Percentiles rank a stretch among this genome's conserved stretches.
Conservation (phyloP, 1,284 basidiomycete species). For the Jaminaea rosea region DNA sequence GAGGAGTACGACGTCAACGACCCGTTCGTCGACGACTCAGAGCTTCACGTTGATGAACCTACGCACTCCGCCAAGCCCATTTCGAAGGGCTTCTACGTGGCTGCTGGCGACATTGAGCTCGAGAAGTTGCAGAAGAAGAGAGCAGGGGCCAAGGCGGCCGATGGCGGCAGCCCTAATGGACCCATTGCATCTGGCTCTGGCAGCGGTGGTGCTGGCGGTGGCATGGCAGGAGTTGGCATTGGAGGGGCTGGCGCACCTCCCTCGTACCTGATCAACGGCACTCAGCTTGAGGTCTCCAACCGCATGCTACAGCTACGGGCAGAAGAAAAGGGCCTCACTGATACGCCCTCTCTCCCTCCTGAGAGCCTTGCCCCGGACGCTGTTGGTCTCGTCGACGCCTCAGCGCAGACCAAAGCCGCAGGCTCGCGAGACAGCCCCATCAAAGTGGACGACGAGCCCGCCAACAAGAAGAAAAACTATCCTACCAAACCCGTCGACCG, state of each 20-base stretch:
- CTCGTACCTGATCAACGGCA: neutral
- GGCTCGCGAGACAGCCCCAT: slow-evolving; percentile 56
- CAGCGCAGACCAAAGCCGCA: slow-evolving; percentile 33
- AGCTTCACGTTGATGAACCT: slow-evolving; percentile 78
- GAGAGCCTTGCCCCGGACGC: neutral
- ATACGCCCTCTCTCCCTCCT: neutral
- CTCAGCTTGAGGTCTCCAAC: neutral
- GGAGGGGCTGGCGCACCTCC: neutral
- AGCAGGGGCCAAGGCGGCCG: slow-evolving; percentile 3
- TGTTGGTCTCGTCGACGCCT: neutral
- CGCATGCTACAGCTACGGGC: neutral
- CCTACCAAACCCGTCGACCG: slow-evolving; percentile 49
- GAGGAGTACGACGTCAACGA: slow-evolving; percentile 73
- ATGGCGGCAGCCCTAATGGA: neutral
- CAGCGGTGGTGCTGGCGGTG: neutral
- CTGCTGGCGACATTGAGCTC: slow-evolving; percentile 41
- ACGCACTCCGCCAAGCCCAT: slow-evolving; percentile 86
- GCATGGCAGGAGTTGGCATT: neutral
- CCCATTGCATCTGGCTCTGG: neutral
- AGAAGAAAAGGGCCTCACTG: neutral
- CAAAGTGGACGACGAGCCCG: slow-evolving; percentile 48
- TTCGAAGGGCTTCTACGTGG: slow-evolving; percentile 85
- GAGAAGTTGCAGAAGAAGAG: slow-evolving; percentile 11
- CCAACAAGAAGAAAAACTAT: slow-evolving; percentile 44
- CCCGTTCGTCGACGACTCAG: slow-evolving; percentile 95